Evolutionary conservation across 169 alveolate genomes (phyloP), one percentile per base, ranked within the genome.

Genomic region (Babesia gibsoni): DNA sequence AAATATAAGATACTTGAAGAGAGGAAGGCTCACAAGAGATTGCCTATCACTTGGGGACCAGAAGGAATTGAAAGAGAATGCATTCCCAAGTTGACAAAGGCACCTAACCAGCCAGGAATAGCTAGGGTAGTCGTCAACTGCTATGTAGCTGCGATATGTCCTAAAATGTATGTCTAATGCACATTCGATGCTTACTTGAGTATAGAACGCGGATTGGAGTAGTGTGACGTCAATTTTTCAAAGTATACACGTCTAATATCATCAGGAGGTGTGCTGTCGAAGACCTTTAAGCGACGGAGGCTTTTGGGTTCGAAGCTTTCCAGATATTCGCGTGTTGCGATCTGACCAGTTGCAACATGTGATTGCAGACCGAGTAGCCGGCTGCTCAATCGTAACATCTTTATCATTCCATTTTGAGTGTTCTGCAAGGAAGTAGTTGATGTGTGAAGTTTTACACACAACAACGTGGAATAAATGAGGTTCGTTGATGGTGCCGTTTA

Each of bases 41-140:
- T 91, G 90, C 72, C 89, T 85, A 57, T 91, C 95, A 23, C 67
- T 52, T 22, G 92, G 79, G 18, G 92, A 84, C 95, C 95, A 91
- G 66, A 90, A 91, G 25, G 95, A 91, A 39, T 91, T 91, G 45
- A 91, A 91, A 18, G 94, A 93, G 43, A 91, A 91, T 18, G 87
- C 81, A 52, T 91, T 91, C 20, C 90, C 95, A 23, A 91, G 80
- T 48, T 91, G 95, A 46, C 95, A 91, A 46, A 90, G 73, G 48
- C 95, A 90, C 22, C 95, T 80, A 2, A 91, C 90, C 29, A 91
- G 86, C 95, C 95, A 91, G 32, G 85, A 73, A 53, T 90, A 90
- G 29, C 89, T 83, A 0, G 95, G 94, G 36, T 88, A 82, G 57
- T 91, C 95, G 49, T 84, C 94, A 52, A 59, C 73, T 52, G 84